phyloP scores from a whole-genome alignment of 108 stramenopile genomes.

The Poteriospumella lacustris region DNA sequence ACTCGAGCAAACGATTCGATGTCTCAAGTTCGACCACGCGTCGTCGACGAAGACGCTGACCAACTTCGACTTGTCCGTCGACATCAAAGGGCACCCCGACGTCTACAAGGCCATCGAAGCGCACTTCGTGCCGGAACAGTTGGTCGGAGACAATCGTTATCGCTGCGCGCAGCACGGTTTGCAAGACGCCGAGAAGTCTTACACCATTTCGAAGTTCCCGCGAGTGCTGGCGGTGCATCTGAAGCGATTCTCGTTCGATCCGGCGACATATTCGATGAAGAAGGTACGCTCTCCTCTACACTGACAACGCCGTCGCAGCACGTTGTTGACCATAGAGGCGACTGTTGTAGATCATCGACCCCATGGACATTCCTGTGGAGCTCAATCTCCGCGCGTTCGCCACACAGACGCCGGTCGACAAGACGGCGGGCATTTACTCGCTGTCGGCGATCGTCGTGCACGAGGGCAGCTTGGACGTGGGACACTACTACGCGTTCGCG shows the following conservation, averaged over 20 bases:
- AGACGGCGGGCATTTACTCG: background rate
- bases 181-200: background rate
- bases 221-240: background rate
- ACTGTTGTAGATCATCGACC: no score
- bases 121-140: background rate
- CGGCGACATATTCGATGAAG: background rate
- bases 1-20: no score
- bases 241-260: background rate
- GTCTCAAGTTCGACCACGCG: background rate
- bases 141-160: background rate
- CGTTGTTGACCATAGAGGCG: no score
- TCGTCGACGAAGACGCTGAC: background rate
- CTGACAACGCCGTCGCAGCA: no score
- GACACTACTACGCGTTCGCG: background rate
- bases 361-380: no score
- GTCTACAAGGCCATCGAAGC: background rate
- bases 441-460: background rate
- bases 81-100: background rate
- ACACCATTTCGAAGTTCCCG: background rate
- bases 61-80: background rate
- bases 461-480: background rate
- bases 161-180: background rate
- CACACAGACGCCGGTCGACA: no score
- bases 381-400: no score
- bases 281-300: no score